Evolutionary conservation across 352 stramenopile species (phyloP).

Genomic region (Phytopythium montanum): DNA sequence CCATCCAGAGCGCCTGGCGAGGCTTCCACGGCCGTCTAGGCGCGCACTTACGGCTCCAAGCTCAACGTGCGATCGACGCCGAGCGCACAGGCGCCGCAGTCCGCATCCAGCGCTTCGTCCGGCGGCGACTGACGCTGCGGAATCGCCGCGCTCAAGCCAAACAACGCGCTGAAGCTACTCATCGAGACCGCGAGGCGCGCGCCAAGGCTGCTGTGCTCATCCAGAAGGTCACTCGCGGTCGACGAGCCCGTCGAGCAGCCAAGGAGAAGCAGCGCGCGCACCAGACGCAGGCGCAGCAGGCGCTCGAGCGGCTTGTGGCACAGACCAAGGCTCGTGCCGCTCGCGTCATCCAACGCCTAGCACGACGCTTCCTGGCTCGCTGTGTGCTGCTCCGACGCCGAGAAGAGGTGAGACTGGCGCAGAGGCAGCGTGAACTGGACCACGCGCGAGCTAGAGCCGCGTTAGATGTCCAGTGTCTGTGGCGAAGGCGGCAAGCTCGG

Average conservation of each 20-base stretch:
- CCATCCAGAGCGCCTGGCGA: constrained; percentile 78
- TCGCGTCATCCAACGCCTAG: constrained; percentile 67
- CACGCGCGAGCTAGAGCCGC: constrained; percentile 39
- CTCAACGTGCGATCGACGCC: constrained; percentile 37
- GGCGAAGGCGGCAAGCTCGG: constrained; percentile 40
- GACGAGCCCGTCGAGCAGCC: constrained; percentile 37
- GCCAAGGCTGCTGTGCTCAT: constrained; percentile 47
- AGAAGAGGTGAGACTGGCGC: constrained; percentile 25
- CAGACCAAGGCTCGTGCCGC: constrained; percentile 59
- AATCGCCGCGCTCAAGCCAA: constrained; percentile 26
- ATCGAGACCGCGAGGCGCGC: constrained; percentile 23
- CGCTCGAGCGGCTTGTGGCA: constrained; percentile 51
- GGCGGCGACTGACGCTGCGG: constrained; percentile 43
- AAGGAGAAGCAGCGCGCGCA: constrained; percentile 33
- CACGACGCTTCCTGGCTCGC: constrained; percentile 48
- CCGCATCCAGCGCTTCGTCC: constrained; percentile 54
- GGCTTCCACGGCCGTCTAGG: constrained; percentile 63
- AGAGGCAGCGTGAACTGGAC: constrained; percentile 14
- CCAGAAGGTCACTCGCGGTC: constrained; percentile 61
- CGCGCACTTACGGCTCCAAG: constrained; percentile 52
- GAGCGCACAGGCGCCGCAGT: constrained; percentile 55
- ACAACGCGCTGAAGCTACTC: constrained; percentile 25
- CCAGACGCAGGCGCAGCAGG: constrained; percentile 36
- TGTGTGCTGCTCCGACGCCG: constrained; percentile 26
- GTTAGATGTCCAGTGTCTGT: constrained; percentile 63